Conservation (phyloP, 2,329 filamentous ascomycete species). For the Knoxdaviesia proteae region DNA sequence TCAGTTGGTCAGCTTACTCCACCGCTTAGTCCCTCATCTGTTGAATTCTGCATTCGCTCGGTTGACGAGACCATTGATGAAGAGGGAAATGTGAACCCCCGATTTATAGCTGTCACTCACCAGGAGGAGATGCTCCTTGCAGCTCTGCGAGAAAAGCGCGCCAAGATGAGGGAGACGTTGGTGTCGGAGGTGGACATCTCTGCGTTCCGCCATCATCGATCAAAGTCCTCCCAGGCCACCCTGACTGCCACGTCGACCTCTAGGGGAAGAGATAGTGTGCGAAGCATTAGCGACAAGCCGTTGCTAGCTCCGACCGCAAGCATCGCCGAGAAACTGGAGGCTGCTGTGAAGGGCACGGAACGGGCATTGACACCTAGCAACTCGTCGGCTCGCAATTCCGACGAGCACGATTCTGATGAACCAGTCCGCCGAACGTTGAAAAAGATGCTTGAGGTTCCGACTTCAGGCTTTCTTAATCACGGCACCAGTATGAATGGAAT, state of each 20-base stretch:
- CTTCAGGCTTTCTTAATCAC: no score
- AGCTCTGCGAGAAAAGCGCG: conserved; percentile 33
- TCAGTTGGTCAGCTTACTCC: conserved; percentile 23
- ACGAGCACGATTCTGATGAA: no score
- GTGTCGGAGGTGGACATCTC: conserved; percentile 20
- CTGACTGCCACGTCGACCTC: neutral
- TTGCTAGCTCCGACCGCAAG: no score
- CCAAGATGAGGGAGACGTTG: conserved; percentile 28
- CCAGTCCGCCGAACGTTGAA: no score
- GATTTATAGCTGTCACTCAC: conserved; percentile 35
- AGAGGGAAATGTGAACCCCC: conserved; percentile 11
- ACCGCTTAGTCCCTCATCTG: conserved; percentile 28
- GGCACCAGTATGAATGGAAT: no score
- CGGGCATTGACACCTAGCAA: no score
- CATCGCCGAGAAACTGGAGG: no score
- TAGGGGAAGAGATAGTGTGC: no score
- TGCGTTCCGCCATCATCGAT: neutral
- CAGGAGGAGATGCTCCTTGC: conserved; percentile 38
- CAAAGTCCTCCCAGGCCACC: conserved; percentile 1
- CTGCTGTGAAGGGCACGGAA: no score
- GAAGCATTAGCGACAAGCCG: no score
- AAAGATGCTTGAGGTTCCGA: no score
- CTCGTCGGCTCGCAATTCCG: no score
- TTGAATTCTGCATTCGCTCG: conserved; percentile 25
- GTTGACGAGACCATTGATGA: conserved; percentile 16